Evolutionary conservation across 768 basidiomycete species (phyloP), one percentile per base, ranked within the genome.

Genomic region (Xerocomus spinulosus): DNA sequence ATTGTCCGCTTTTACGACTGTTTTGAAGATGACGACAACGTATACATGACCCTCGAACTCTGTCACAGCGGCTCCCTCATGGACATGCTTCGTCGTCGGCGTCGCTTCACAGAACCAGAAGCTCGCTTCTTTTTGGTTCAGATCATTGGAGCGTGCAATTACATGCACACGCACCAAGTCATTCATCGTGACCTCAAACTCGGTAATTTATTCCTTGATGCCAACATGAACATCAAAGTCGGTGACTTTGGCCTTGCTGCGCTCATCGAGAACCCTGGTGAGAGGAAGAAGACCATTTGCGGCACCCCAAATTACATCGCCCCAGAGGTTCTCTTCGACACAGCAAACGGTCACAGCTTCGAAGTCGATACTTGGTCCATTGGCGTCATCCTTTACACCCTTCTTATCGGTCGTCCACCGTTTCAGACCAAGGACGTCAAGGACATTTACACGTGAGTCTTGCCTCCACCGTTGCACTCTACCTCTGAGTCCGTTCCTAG

Each of bases 371-470:
- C 92, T 9, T 99, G 95, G 95, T 92, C 90, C 2, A 85, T 95
- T 41, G 95, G 95, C 13, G 95, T 99, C 45, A 97, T 98, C 50
- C 71, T 98, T 53, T 98, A 98, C 62, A 99, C 95, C 2, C 82
- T 97, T 43, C 73, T 95, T 26, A 77, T 97, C 26, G 96, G 96
- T 12, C 83, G 87, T n/a, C 95, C 95, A 1, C 95, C 95, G 1
- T 99, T 99, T 74, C 96, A 99, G 67, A 97, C 93, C 14, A 93
- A 96, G 64, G 93, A 98, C 44, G 92, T 98, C 59, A 96, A 97
- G 68, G 83, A 82, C 10, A 97, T 98, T 51, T 96, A 97, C 71
- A 85, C 92, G 87, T 87, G 61, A 67, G 82, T 63, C 3, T 42
- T 26, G n/a, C n/a, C 48, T 23, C 32, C 6, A 29, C 2, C 28